These are phyloP conservation scores for Thalassiosira sp. DNA, from an alignment of 352 stramenopile species.

Conservation along the genomic window DNA sequence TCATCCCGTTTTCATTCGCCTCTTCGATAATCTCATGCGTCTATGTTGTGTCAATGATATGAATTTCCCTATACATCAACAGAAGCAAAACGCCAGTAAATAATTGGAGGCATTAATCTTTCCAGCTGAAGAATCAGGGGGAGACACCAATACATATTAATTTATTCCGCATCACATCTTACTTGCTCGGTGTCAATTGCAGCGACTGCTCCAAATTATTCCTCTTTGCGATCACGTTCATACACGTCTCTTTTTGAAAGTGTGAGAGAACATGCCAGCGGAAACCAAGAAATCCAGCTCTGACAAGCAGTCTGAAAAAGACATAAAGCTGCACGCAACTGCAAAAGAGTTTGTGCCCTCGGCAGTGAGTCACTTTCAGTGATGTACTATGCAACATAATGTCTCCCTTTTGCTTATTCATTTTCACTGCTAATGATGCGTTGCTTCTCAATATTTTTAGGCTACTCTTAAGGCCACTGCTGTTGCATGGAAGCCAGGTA, in stretches of 20 bases:
- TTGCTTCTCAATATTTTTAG: constrained; percentile 9
- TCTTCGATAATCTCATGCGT: background rate
- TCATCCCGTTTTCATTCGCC: too few relatives aligned
- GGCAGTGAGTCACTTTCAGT: constrained; percentile 23
- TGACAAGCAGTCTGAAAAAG: background rate
- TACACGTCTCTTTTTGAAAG: background rate
- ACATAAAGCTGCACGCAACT: constrained; percentile 22
- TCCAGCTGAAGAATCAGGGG: constrained; percentile 17
- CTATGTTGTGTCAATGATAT: background rate
- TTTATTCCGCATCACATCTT: constrained; percentile 6
- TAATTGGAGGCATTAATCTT: constrained; percentile 10
- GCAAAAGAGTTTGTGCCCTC: constrained; percentile 58
- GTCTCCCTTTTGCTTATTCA: background rate
- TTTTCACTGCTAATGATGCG: constrained; percentile 7
- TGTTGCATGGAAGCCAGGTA: constrained; percentile 11
- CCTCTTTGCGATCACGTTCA: background rate
- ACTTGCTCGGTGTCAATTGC: too few relatives aligned
- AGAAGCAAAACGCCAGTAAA: background rate
- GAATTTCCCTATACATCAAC: background rate
- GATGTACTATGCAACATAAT: background rate
- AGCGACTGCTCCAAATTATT: background rate
- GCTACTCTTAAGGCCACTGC: constrained; percentile 30
- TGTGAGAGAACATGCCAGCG: constrained; percentile 28
- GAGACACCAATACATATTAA: constrained; percentile 17
- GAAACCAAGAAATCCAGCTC: constrained; percentile 33